These are phyloP conservation scores for Microdochium paspali DNA, from an alignment of 2,329 filamentous ascomycete genomes.

Conservation along the genomic window DNA sequence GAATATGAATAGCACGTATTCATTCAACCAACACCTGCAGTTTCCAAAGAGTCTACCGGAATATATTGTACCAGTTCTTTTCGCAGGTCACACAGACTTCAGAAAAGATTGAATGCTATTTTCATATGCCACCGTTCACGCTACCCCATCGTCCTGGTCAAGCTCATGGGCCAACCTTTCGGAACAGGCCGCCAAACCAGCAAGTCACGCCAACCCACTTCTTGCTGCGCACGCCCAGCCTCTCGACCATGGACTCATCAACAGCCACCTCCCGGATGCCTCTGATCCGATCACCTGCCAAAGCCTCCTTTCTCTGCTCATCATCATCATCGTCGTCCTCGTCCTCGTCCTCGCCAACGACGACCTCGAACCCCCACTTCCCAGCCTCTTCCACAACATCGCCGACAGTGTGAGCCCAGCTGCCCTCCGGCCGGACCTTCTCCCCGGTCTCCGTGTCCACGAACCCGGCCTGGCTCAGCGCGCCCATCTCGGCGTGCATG, in stretches of 20 bases:
- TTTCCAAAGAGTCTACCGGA: too few relatives aligned
- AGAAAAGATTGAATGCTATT: too few relatives aligned
- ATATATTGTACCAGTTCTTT: too few relatives aligned
- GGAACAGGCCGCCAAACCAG: slow-evolving; percentile 42
- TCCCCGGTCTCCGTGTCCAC: slow-evolving; percentile 37
- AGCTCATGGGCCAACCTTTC: too few relatives aligned
- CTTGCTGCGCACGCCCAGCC: slow-evolving; percentile 47
- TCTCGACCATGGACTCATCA: slow-evolving; percentile 44
- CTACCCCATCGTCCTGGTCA: too few relatives aligned
- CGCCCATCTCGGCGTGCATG: slow-evolving; percentile 59
- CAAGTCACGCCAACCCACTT: slow-evolving; percentile 54
- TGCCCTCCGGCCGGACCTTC: slow-evolving; percentile 47
- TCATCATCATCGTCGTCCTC: too few relatives aligned
- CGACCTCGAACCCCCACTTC: slow-evolving; percentile 32
- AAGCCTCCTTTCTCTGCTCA: too few relatives aligned
- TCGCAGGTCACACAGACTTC: too few relatives aligned
- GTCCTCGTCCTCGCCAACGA: slow-evolving; percentile 22
- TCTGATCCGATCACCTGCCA: too few relatives aligned
- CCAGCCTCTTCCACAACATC: slow-evolving; percentile 41
- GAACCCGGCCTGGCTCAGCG: slow-evolving; percentile 51
- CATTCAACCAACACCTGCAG: too few relatives aligned
- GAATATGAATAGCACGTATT: too few relatives aligned
- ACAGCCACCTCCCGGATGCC: slow-evolving; percentile 30
- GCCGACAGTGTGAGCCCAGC: slow-evolving; percentile 43
- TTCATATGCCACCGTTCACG: too few relatives aligned